Evolutionary conservation across 169 alveolate species (phyloP).

Genomic region (Plasmodium knowlesi): DNA sequence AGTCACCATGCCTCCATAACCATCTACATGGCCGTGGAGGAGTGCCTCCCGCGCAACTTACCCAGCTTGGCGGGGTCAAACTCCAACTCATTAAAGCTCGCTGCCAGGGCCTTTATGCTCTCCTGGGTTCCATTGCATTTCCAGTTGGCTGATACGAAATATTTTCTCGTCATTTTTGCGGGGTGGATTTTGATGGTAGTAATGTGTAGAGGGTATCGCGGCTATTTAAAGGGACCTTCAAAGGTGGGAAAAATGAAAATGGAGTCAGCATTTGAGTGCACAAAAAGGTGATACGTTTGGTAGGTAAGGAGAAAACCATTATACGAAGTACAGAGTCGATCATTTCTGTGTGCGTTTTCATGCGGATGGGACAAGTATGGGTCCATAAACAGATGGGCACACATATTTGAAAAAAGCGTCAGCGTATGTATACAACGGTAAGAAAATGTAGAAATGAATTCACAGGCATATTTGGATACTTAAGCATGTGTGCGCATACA

Average conservation of each 20-base stretch:
- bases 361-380: neutral
- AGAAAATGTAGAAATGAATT: neutral
- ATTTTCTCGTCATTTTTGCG: slow-evolving; percentile 86
- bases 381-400: too few relatives aligned
- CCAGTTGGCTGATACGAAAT: slow-evolving; percentile 96
- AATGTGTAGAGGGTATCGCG: neutral
- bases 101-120: slow-evolving; percentile 85
- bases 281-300: neutral
- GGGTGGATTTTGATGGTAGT: neutral
- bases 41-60: neutral
- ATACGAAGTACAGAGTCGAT: neutral
- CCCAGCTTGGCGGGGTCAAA: slow-evolving; percentile 78
- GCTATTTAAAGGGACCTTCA: neutral
- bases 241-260: neutral
- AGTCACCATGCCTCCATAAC: neutral
- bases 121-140: slow-evolving; percentile 94
- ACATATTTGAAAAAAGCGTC: neutral
- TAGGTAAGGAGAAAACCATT: neutral
- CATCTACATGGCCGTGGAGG: neutral
- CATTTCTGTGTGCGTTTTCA: neutral
- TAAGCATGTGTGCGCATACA: neutral
- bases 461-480: neutral
- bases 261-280: neutral
- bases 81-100: slow-evolving; percentile 80
- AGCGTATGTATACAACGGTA: neutral